Conservation (phyloP, 2,329 filamentous ascomycete species). For the Diaporthe australafricana region DNA sequence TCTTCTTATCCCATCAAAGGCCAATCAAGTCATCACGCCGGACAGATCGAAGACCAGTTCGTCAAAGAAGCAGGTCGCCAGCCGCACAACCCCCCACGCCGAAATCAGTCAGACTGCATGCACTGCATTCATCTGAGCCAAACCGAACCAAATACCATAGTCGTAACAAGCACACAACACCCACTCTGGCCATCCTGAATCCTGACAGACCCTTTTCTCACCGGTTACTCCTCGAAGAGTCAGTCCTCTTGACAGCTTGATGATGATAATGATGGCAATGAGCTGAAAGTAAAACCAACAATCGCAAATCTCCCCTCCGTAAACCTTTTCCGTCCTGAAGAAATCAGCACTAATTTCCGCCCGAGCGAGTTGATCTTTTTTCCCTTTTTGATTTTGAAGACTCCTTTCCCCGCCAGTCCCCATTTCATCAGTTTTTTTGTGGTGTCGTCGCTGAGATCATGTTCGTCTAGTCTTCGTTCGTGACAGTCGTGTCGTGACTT, state of each 20-base stretch:
- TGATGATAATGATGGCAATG: neutral
- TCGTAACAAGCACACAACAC: neutral
- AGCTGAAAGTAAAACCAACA: neutral
- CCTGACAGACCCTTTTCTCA: neutral
- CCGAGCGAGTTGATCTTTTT: conserved; percentile 29
- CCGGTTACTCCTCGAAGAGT: neutral
- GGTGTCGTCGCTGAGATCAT: conserved; percentile 22
- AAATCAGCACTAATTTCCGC: conserved; percentile 20
- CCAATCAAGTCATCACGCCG: neutral
- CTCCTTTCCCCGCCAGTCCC: conserved; percentile 12
- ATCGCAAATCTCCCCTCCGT: neutral
- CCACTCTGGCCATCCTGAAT: conserved; percentile 1
- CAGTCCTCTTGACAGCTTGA: conserved; percentile 1
- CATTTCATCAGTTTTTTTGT: neutral
- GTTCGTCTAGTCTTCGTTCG: conserved; percentile 27
- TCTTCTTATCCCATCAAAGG: neutral
- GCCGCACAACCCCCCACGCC: neutral
- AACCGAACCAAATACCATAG: neutral
- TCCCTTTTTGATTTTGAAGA: conserved; percentile 21
- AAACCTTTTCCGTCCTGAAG: conserved; percentile 1
- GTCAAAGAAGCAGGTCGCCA: neutral
- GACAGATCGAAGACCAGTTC: conserved; percentile 5
- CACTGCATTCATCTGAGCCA: neutral
- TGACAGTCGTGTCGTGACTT: conserved; percentile 18
- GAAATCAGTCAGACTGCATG: neutral